Evolutionary conservation across 1,284 basidiomycete genomes (phyloP), one percentile per base, ranked within the genome.

Genomic region (Malassezia arunalokei): DNA sequence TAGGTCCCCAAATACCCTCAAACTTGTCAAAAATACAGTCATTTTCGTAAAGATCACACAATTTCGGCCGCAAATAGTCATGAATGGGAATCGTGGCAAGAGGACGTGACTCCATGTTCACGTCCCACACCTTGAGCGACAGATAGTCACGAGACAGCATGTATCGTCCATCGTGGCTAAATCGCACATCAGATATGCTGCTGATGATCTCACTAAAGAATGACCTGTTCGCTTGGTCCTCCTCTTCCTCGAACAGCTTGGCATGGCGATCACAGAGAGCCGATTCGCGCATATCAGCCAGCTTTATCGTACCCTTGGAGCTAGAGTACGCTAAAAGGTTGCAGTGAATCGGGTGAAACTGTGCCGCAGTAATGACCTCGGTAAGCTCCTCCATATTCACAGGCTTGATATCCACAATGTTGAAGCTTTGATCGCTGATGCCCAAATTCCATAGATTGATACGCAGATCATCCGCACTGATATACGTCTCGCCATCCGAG

Each of bases 121-220:
- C 82, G 75, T 98, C 94, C 94, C 94, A 99, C 69, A 99, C 92
- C 80, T 96, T 95, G 66, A 99, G 79, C 43, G 91, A 94, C 35
- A 99, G 78, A 75, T 98, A 98, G 77, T 99, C 94, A 59, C 94
- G 82, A 51, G 91, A 88, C 41, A 99, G 79, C 65, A 98, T 94
- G 77, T 95, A 95, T 56, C 91, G 83, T 1, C 94, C 94, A 67
- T 98, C 94, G 54, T 84, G 84, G 60, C 88, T 92, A 78, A 99
- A 99, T 76, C 96, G 96, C 76, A 99, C 92, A 75, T 99, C 94
- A 40, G 94, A 96, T 71, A 99, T 96, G 47, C 92, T 96, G 6
- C 91, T 96, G 63, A 99, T 98, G 71, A 98, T 99, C 77, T 99
- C 94, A n/a, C 89, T 94, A 76, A 99, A 99, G 81, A 99, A 99